Conservation (phyloP, 306 rosid genomes). For the Pterocarpus santalinus region DNA sequence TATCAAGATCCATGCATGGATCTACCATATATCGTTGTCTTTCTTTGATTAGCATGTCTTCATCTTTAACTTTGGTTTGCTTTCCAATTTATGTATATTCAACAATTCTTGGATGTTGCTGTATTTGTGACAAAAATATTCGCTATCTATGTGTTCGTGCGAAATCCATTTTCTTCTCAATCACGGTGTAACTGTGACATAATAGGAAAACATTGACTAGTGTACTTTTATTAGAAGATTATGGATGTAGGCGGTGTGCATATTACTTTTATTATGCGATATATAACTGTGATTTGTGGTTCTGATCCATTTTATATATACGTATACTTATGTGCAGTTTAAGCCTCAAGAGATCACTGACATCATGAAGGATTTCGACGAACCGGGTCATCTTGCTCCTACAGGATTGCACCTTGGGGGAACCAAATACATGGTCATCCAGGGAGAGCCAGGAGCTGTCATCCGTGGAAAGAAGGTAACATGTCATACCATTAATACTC, state of each 20-base stretch:
- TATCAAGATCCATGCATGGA: not conserved
- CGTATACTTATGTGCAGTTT: slow-evolving; percentile 47
- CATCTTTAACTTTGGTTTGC: too few species aligned
- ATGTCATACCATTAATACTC: not conserved
- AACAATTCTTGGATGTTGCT: too few species aligned
- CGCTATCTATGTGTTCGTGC: too few species aligned
- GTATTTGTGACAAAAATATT: too few species aligned
- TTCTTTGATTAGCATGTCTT: not conserved
- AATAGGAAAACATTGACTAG: not conserved
- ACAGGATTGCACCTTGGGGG: slow-evolving; percentile 86
- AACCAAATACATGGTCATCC: slow-evolving; percentile 91
- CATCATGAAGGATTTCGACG: slow-evolving; percentile 87
- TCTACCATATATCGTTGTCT: not conserved
- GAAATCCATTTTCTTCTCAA: not conserved
- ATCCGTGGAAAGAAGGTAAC: slow-evolving; percentile 94
- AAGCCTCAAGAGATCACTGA: slow-evolving; percentile 68
- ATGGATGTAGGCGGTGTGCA: not conserved
- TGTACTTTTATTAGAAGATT: not conserved
- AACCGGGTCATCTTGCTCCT: slow-evolving; percentile 96
- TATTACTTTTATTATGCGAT: too few species aligned
- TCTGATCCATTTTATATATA: too few species aligned
- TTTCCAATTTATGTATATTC: too few species aligned
- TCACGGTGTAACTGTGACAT: not conserved
- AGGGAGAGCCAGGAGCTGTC: slow-evolving; percentile 95
- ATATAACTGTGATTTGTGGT: too few species aligned